These are phyloP conservation scores for Flueggea neowawraea DNA, from an alignment of 441 rosid species.

Conservation along the genomic window DNA sequence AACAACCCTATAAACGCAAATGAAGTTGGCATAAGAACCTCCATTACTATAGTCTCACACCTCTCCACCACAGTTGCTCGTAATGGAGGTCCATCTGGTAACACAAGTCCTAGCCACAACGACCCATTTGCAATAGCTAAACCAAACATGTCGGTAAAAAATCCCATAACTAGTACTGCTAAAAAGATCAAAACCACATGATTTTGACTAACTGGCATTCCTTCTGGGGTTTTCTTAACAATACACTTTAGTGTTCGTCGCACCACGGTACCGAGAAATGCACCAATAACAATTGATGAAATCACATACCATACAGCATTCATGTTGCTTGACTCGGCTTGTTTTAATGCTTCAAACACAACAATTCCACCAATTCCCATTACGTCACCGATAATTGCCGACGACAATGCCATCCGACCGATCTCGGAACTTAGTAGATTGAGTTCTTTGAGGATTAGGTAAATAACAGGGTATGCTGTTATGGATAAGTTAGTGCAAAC, in stretches of 20 bases:
- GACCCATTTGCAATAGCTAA: constrained; percentile 51
- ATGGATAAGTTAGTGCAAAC: constrained; percentile 29
- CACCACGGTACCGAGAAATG: constrained; percentile 27
- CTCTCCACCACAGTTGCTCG: constrained; percentile 45
- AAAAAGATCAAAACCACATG: constrained; percentile 40
- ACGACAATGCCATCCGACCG: constrained; percentile 59
- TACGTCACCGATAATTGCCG: constrained; percentile 40
- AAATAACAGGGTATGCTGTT: constrained; percentile 57
- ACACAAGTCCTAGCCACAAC: constrained; percentile 51
- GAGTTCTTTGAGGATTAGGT: constrained; percentile 52
- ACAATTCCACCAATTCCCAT: constrained; percentile 28
- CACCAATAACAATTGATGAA: constrained; percentile 15
- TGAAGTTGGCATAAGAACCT: constrained; percentile 53
- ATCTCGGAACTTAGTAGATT: constrained; percentile 75
- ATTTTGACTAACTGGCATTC: constrained; percentile 41
- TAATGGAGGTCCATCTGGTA: constrained; percentile 64
- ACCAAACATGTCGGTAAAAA: constrained; percentile 57
- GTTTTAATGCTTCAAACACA: constrained; percentile 44
- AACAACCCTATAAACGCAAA: constrained; percentile 42
- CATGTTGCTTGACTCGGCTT: constrained; percentile 19
- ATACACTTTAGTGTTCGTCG: constrained; percentile 36
- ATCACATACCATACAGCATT: constrained; percentile 33
- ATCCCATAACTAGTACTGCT: constrained; percentile 32
- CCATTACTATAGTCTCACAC: constrained; percentile 44
- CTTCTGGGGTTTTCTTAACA: constrained; percentile 40